Evolutionary conservation across 1,284 basidiomycete genomes (phyloP).

Genomic region (Athelia psychrophila): DNA sequence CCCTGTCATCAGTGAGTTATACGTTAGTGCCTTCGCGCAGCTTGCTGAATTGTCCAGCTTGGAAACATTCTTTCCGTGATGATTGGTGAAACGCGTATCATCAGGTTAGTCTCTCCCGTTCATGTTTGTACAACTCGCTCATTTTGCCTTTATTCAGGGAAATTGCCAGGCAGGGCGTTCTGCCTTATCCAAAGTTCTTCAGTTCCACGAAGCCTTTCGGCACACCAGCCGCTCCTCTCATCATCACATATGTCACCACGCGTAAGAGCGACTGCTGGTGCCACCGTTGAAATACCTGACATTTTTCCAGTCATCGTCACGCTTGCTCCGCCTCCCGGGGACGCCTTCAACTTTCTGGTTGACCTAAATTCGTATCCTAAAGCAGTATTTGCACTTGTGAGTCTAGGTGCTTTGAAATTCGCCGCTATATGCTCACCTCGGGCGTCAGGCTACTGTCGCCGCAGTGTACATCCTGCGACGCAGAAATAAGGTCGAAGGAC

Average conservation of each 20-base stretch:
- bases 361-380: constrained; percentile 10
- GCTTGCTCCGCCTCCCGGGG: constrained; percentile 48
- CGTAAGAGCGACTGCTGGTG: too few species aligned
- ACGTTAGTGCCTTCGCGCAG: too few species aligned
- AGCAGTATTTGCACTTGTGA: not conserved
- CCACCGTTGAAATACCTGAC: too few species aligned
- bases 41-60: too few species aligned
- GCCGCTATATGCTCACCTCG: constrained; percentile 37
- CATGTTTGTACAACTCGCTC: too few species aligned
- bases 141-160: constrained; percentile 16
- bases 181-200: constrained; percentile 41
- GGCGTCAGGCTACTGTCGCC: constrained; percentile 33
- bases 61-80: too few species aligned
- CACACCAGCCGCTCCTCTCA: constrained; percentile 41
- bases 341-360: constrained; percentile 48
- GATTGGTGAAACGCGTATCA: too few species aligned
- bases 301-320: constrained; percentile 50
- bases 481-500: constrained; percentile 29
- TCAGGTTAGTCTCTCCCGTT: too few species aligned
- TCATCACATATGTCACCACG: constrained; percentile 36
- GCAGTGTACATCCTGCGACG: constrained; percentile 41
- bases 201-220: constrained; percentile 44
- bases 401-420: constrained; percentile 13
- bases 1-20: too few species aligned
- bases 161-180: constrained; percentile 34